phyloP scores from a whole-genome alignment of 83 land plant species.

The Thuja plicata region DNA sequence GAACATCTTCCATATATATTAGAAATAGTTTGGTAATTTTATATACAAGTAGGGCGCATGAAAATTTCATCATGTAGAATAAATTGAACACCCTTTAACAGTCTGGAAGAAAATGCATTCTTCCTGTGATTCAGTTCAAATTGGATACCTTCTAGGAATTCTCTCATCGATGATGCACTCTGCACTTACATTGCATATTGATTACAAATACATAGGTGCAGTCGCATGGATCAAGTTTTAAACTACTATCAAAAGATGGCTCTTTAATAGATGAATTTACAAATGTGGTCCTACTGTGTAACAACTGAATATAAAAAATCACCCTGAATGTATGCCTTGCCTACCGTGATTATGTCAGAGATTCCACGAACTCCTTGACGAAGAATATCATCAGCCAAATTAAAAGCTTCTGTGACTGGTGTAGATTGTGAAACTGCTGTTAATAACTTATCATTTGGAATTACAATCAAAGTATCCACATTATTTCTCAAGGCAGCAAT shows the following conservation, averaged over 20 bases:
- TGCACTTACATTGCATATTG: neutral
- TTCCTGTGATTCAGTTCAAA: neutral
- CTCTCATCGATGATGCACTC: neutral
- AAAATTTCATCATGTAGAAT: neutral
- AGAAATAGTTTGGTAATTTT: neutral
- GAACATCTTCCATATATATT: neutral
- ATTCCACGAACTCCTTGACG: constrained; percentile 98
- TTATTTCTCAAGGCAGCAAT: constrained; percentile 86
- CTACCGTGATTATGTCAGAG: constrained; percentile 94
- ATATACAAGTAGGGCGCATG: neutral
- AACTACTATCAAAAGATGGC: neutral
- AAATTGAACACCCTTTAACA: neutral
- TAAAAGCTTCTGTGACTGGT: constrained; percentile 97
- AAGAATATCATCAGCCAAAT: constrained; percentile 96
- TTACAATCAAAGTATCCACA: constrained; percentile 93
- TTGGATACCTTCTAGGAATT: neutral
- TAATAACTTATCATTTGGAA: constrained; percentile 95
- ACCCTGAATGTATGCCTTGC: neutral
- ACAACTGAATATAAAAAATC: neutral
- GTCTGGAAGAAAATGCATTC: neutral
- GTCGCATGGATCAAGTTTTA: neutral
- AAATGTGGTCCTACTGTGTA: neutral
- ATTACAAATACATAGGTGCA: neutral
- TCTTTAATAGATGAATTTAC: neutral
- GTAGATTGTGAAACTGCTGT: constrained; percentile 96